These are phyloP conservation scores for Earliella scabrosa DNA, from an alignment of 1,284 basidiomycete species.

Conservation along the genomic window DNA sequence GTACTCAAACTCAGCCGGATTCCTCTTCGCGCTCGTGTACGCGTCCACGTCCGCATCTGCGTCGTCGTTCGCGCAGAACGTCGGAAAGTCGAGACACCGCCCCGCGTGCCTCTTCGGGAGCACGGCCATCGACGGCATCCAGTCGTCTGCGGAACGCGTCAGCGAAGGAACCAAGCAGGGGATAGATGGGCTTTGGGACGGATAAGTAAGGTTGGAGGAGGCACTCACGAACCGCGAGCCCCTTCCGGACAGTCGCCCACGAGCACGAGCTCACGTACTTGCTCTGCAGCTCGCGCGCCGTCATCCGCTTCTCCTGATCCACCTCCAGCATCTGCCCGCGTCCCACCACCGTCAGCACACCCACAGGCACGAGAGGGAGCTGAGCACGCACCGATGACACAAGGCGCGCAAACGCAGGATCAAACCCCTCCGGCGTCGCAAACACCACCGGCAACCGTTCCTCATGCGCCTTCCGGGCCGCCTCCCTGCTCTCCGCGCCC, in stretches of 20 bases:
- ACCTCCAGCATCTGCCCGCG: slow-evolving; percentile 7
- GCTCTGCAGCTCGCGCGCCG: background rate
- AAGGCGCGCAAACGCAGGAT: background rate
- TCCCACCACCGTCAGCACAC: background rate
- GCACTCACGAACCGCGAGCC: slow-evolving; percentile 1
- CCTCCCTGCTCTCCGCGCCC: slow-evolving; percentile 1
- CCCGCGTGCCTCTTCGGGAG: background rate
- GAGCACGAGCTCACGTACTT: background rate
- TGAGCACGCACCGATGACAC: background rate
- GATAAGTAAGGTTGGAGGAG: too few relatives aligned
- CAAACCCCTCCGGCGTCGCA: background rate
- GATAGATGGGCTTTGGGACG: too few relatives aligned
- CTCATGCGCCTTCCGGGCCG: background rate
- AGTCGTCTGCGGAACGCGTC: slow-evolving; percentile 2
- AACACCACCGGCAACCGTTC: background rate
- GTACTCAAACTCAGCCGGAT: slow-evolving; percentile 3
- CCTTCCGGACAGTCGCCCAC: background rate
- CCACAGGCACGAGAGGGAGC: background rate
- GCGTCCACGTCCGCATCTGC: background rate
- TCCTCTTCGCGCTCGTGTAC: background rate
- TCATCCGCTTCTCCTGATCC: slow-evolving; percentile 1
- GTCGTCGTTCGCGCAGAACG: slow-evolving; percentile 1
- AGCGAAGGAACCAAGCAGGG: background rate
- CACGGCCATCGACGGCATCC: background rate
- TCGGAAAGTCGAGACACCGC: slow-evolving; percentile 4